Evolutionary conservation across 257 asterid genomes (phyloP).

Genomic region (Osmanthus fragrans): DNA sequence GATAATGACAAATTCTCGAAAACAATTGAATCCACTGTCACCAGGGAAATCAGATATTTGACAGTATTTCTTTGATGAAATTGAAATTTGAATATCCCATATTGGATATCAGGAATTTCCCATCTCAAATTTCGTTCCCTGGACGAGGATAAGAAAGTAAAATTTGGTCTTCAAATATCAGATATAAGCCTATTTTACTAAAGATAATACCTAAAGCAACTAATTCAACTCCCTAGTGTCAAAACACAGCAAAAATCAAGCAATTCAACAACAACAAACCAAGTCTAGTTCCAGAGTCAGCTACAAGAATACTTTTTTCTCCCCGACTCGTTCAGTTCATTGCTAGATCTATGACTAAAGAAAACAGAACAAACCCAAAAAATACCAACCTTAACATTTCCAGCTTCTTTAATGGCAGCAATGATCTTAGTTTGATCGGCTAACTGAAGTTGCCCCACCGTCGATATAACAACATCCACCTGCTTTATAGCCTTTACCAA

Average conservation of each 20-base stretch:
- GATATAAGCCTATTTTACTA: background rate
- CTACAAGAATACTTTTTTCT: background rate
- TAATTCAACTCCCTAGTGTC: background rate
- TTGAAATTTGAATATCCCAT: no score
- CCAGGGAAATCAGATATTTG: background rate
- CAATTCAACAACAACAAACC: background rate
- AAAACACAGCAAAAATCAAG: background rate
- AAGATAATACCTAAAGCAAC: no score
- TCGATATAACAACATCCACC: constrained; percentile 72
- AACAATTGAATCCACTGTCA: background rate
- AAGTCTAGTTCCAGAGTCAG: background rate
- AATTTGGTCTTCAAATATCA: background rate
- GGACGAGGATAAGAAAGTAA: background rate
- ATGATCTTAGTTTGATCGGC: constrained; percentile 60
- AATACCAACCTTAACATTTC: constrained; percentile 59
- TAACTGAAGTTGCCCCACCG: constrained; percentile 50
- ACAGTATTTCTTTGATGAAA: background rate
- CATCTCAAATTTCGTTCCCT: background rate
- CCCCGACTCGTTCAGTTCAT: background rate
- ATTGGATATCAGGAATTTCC: background rate
- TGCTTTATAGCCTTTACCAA: constrained; percentile 64
- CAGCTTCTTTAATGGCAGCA: constrained; percentile 72
- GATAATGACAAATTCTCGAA: background rate
- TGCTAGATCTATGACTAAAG: background rate
- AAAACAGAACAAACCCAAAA: background rate